Percentiles rank a stretch among this genome's conserved stretches.
These are phyloP conservation scores for Voacanga thouarsii DNA, from an alignment of 257 asterid species.

Conservation along the genomic window DNA sequence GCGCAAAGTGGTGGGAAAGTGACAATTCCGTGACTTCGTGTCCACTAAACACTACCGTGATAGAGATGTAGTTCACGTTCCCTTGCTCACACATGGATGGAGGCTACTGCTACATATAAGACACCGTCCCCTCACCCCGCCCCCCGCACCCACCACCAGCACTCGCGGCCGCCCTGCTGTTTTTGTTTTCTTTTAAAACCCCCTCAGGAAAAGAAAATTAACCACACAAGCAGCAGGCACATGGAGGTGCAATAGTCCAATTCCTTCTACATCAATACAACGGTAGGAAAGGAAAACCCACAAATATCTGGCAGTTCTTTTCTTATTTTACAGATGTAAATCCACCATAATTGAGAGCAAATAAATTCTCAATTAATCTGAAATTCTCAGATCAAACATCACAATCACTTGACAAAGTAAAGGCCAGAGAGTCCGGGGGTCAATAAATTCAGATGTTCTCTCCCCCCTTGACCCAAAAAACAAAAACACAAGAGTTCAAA, in stretches of 20 bases:
- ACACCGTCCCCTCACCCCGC: too few species aligned
- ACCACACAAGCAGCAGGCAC: not conserved
- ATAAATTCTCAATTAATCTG: not conserved
- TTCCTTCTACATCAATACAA: not conserved
- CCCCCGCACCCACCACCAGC: too few species aligned
- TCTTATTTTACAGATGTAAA: too few species aligned
- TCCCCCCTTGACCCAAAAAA: not conserved
- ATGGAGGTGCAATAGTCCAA: too few species aligned
- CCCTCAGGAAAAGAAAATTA: not conserved
- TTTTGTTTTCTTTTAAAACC: not conserved
- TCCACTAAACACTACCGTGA: not conserved
- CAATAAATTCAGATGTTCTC: constrained; percentile 11
- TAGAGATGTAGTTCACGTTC: not conserved
- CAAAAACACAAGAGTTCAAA: not conserved
- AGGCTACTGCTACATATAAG: not conserved
- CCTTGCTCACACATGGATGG: not conserved
- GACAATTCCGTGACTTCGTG: constrained; percentile 10
- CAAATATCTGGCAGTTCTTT: not conserved
- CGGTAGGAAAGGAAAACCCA: not conserved
- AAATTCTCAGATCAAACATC: not conserved
- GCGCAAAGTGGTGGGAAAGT: constrained; percentile 8
- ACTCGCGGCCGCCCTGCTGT: too few species aligned
- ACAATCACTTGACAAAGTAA: constrained; percentile 5
- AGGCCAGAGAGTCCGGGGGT: not conserved
- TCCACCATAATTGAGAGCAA: not conserved